These are phyloP conservation scores for Solanum rostratum DNA, from an alignment of 257 asterid species.

Conservation along the genomic window DNA sequence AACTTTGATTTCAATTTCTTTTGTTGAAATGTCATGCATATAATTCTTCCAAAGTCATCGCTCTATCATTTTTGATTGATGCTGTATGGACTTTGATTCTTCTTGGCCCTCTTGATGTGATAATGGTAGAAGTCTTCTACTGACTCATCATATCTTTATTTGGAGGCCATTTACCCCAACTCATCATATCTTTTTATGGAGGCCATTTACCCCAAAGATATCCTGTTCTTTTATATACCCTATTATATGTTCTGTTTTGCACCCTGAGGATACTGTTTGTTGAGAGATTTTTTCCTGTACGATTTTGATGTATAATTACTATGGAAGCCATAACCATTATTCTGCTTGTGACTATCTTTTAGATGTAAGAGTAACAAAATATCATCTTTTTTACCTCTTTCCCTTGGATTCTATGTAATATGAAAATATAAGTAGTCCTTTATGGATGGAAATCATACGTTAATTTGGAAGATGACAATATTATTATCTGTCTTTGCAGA, in stretches of 20 bases:
- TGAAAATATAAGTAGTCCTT: background rate
- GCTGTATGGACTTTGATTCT: background rate
- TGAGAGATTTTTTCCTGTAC: background rate
- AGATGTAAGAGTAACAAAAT: background rate
- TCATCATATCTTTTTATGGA: background rate
- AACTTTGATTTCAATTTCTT: background rate
- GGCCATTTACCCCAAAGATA: background rate
- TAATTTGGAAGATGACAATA: background rate
- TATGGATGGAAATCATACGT: background rate
- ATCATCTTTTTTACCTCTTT: background rate
- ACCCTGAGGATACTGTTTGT: background rate
- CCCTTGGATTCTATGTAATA: background rate
- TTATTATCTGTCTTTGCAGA: slow-evolving; percentile 12
- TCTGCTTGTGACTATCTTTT: background rate
- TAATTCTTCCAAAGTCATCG: background rate
- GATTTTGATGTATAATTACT: background rate
- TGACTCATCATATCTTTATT: background rate
- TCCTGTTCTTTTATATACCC: background rate
- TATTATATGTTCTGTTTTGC: background rate
- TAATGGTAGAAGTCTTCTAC: background rate
- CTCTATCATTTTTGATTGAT: background rate
- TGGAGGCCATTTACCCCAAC: background rate
- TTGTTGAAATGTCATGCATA: background rate
- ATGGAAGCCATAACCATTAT: background rate
- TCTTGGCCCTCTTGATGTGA: background rate